Base-by-base conservation (phyloP, 2,329 filamentous ascomycete species). In the Huntiella decipiens region DNA sequence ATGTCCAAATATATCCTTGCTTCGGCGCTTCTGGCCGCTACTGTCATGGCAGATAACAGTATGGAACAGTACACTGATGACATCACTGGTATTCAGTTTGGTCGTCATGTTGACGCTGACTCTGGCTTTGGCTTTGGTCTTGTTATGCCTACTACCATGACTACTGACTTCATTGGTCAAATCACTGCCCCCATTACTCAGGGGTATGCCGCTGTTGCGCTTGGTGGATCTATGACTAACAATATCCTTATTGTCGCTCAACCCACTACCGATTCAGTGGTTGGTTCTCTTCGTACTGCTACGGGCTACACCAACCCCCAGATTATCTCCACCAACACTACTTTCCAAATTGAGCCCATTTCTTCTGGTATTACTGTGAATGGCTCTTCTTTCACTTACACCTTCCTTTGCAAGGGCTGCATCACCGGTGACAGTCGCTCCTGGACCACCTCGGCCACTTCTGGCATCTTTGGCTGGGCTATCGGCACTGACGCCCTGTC, bases 161-260 rank as follows among this genome's bases (percentile, higher is more conserved):
- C 57, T 1, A 63, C 62, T 8, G 71, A 75, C 55, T 66, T 74
- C 52, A 71, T 75, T 49, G 67, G 65, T 5, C 67, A 73, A 53
- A 61, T 76, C 38, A 63, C 71, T 2, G 56, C 56, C 1, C 63
- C 63, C 1, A 52, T 60, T n/a, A 57, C 53, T 4, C 60, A 65
- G 46, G 61, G 60, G 3, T 74, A 66, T 62, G 65, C 62, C 42
- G 69, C 65, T 48, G 59, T 70, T 17, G 65, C 63, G 15, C 56
- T 71, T 28, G 61, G 62, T 6, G 64, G 65, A 3, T 54, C 56
- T 19, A 73, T 73, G 70, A 52, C 63, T 32, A 60, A 60, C 37
- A 61, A 65, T 35, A 60, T 73, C 5, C 58, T 74, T 32, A 56
- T 72, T 11, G 58, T 66, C 1, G 65, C 66, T 12, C 73, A 68